Evolutionary conservation across 805 yeast genomes (phyloP), one percentile per base, ranked within the genome.

Genomic region (Cyberlindnera saturnus): DNA sequence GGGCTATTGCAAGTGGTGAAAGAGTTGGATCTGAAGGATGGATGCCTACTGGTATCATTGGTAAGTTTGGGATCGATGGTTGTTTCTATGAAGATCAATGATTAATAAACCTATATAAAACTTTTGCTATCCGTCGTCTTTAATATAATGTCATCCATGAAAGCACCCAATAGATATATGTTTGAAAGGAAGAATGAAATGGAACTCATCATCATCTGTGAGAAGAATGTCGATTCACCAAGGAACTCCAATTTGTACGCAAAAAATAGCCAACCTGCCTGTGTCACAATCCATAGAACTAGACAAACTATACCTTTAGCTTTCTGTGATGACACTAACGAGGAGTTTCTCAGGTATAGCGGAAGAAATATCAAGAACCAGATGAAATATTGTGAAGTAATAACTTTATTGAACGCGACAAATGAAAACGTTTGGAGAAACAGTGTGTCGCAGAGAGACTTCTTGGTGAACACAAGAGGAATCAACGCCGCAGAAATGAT

Each of bases 301-400:
- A 78, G 47, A 33, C 75, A 66, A 0, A 62, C 13, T 0, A 70
- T 2, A 1, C 85, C 86, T 39, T 62, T 65, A 8, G 37, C 38
- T 38, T 60, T 59, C 4, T 54, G 42, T 0, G 42, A 47, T 0
- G 60, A 47, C 1, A 65, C 45, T 1, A 73, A 50, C 2, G 55
- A 60, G 0, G 87, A 69, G 8, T 65, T 58, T 2, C 81, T 68
- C 7, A 88, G 59, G 54, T 69, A 82, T 42, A 86, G 77, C 2
- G 99, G 98, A 35, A 91, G 62, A 50, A 90, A 78, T 13, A 89
- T 85, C 53, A 93, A 65, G 57, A 84, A 93, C 99, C 99, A 93
- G 48, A 91, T 78, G 63, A 93, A 93, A 64, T 93, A 93, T 66
- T 93, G 99, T 1, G 96, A 87, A 0, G 99, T 93, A 56, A 88